Percentiles rank a stretch among this genome's conserved stretches.
phyloP scores from a whole-genome alignment of 441 rosid genomes.

The Euphorbia celastroides region DNA sequence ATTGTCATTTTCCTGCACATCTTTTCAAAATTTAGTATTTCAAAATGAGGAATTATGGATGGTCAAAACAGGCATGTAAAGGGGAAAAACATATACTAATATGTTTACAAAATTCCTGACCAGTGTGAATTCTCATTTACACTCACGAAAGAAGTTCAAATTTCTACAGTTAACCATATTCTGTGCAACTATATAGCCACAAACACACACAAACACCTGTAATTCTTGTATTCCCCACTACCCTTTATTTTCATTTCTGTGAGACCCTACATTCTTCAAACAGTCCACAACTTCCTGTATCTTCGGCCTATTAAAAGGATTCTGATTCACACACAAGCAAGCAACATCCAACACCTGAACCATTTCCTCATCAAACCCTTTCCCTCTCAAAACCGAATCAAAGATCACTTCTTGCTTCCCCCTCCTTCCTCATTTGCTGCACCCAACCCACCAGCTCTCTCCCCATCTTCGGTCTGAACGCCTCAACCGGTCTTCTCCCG shows the following conservation, averaged over 20 bases:
- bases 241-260: neutral
- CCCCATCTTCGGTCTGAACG: slow-evolving; percentile 32
- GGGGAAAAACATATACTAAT: no score
- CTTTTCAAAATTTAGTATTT: no score
- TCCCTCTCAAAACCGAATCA: slow-evolving; percentile 22
- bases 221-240: neutral
- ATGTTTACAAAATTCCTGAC: no score
- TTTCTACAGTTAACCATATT: slow-evolving; percentile 1
- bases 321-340: slow-evolving; percentile 32
- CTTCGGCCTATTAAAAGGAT: slow-evolving; percentile 38
- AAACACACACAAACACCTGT: neutral
- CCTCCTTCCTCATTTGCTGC: slow-evolving; percentile 25
- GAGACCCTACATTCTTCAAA: slow-evolving; percentile 23
- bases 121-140: slow-evolving; percentile 14
- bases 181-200: slow-evolving; percentile 9
- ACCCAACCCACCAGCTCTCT: slow-evolving; percentile 44
- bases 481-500: slow-evolving; percentile 37
- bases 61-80: neutral
- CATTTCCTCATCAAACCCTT: slow-evolving; percentile 31
- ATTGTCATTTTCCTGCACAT: neutral
- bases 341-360: slow-evolving; percentile 32
- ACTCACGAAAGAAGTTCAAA: slow-evolving; percentile 9
- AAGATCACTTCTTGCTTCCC: slow-evolving; percentile 28
- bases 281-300: slow-evolving; percentile 34
- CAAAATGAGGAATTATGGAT: neutral